Evolutionary conservation across 1,284 basidiomycete genomes (phyloP).

Genomic region (Vanrija sp.): DNA sequence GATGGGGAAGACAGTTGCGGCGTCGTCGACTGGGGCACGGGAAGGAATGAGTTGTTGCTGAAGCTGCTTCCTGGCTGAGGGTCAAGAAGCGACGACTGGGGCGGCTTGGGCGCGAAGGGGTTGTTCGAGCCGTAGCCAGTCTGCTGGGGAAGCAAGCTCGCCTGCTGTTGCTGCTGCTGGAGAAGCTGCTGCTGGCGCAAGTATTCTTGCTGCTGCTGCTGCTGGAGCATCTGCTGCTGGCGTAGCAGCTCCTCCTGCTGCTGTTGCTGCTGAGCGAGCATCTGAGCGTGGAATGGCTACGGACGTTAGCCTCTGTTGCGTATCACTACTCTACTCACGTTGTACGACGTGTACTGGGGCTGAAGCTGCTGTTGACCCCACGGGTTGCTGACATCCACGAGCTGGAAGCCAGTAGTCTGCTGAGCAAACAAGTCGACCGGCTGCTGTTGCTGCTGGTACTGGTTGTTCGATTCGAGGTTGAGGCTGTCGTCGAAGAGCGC

Average conservation of each 20-base stretch:
- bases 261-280: constrained; percentile 46
- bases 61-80: neutral
- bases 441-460: constrained; percentile 39
- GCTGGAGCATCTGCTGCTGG: constrained; percentile 49
- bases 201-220: constrained; percentile 46
- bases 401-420: constrained; percentile 51
- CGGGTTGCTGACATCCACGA: constrained; percentile 58
- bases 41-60: constrained; percentile 29
- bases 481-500: constrained; percentile 81
- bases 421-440: constrained; percentile 29
- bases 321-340: constrained; percentile 31
- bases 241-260: constrained; percentile 48
- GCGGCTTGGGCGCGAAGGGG: constrained; percentile 64
- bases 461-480: constrained; percentile 53
- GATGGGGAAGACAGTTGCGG: constrained; percentile 10
- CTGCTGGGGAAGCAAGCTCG: constrained; percentile 54
- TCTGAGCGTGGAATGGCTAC: constrained; percentile 51
- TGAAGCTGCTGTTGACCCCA: constrained; percentile 53
- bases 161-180: constrained; percentile 47
- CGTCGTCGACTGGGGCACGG: constrained; percentile 22
- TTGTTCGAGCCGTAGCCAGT: constrained; percentile 83
- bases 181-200: constrained; percentile 62
- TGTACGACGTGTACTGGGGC: constrained; percentile 59
- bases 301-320: constrained; percentile 20
- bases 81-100: constrained; percentile 36